Conservation (phyloP, 2,329 filamentous ascomycete genomes). For the Domatiomyces catenatus region DNA sequence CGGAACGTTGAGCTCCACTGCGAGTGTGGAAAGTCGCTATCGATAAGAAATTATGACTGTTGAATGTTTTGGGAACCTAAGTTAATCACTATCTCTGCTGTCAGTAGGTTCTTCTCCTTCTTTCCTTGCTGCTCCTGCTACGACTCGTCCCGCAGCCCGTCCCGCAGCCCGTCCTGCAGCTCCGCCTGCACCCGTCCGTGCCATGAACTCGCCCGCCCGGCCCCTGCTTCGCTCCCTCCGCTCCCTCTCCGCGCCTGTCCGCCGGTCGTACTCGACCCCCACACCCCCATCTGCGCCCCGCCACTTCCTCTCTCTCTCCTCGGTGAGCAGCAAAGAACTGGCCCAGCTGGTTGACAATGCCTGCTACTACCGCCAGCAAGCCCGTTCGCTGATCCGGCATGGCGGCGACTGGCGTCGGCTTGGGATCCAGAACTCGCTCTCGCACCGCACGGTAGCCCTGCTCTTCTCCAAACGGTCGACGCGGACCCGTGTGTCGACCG, state of each 20-base stretch:
- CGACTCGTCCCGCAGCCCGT: background rate
- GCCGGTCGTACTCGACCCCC: constrained; percentile 5
- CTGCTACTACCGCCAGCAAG: constrained; percentile 46
- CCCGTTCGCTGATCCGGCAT: background rate
- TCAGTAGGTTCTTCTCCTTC: too few relatives aligned
- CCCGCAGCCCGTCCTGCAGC: too few relatives aligned
- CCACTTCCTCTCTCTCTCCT: constrained; percentile 81
- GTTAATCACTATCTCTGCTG: too few relatives aligned
- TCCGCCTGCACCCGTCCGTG: background rate
- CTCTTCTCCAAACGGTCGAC: constrained; percentile 96
- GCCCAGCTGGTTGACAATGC: constrained; percentile 72
- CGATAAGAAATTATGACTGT: too few relatives aligned
- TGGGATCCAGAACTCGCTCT: constrained; percentile 36
- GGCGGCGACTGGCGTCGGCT: constrained; percentile 33
- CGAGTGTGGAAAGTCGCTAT: too few relatives aligned
- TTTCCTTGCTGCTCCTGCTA: background rate
- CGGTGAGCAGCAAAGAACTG: constrained; percentile 68
- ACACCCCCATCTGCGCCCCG: constrained; percentile 51
- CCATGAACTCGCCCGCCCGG: constrained; percentile 1
- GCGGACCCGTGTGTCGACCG: constrained; percentile 81
- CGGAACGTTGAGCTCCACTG: too few relatives aligned
- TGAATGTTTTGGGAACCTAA: too few relatives aligned
- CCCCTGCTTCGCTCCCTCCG: constrained; percentile 1
- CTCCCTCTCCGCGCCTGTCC: background rate
- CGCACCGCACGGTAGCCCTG: constrained; percentile 75